A percentile compares a stretch with the other conserved stretches of the same genome.
phyloP scores from a whole-genome alignment of 345 rosid genomes.

The Punica granatum region DNA sequence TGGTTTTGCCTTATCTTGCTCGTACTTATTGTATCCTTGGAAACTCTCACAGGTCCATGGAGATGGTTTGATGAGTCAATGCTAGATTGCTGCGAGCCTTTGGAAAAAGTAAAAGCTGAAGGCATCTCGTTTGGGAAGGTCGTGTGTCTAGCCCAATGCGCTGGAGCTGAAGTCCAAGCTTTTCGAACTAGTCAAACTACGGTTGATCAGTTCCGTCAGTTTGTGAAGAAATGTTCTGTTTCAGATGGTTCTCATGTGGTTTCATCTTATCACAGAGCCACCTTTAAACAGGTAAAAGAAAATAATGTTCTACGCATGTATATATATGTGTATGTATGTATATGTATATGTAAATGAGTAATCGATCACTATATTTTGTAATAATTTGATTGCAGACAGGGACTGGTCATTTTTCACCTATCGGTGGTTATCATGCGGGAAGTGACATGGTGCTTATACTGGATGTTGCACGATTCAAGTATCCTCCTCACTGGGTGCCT shows the following conservation, averaged over 20 bases:
- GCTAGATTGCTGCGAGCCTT: constrained; percentile 91
- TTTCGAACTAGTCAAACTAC: constrained; percentile 72
- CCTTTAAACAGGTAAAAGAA: constrained; percentile 54
- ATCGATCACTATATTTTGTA: background rate
- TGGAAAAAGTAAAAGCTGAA: constrained; percentile 66
- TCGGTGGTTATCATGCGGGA: constrained; percentile 87
- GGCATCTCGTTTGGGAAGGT: constrained; percentile 91
- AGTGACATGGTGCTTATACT: constrained; percentile 91
- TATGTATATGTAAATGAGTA: background rate
- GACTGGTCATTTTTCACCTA: constrained; percentile 89
- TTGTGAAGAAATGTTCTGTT: constrained; percentile 46
- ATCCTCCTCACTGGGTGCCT: constrained; percentile 99
- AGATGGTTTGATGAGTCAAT: constrained; percentile 98
- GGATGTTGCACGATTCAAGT: constrained; percentile 96
- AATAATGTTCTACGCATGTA: background rate
- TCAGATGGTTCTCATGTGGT: constrained; percentile 77
- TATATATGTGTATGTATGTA: background rate
- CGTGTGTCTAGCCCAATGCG: constrained; percentile 82
- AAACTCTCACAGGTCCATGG: constrained; percentile 64
- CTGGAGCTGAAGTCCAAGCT: constrained; percentile 90
- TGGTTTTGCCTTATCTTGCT: background rate
- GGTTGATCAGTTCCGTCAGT: constrained; percentile 64
- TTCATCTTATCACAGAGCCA: constrained; percentile 70
- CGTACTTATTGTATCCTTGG: background rate
- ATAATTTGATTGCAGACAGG: constrained; percentile 59